Evolutionary conservation across 2,329 filamentous ascomycete genomes (phyloP), one percentile per base, ranked within the genome.

Genomic region (Didymella pinodella): DNA sequence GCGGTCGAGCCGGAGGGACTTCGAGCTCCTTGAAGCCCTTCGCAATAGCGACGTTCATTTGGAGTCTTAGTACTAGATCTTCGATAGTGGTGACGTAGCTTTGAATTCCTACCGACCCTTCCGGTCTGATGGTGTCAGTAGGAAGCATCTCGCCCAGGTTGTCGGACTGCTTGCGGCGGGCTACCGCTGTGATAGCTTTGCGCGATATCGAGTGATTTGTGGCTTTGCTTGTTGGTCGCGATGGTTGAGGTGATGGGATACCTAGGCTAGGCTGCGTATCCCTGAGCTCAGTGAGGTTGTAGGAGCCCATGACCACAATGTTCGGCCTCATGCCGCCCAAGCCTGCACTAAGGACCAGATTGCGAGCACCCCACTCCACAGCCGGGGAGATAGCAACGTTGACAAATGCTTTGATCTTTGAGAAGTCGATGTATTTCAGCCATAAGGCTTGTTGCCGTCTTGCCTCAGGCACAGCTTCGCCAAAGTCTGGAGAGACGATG

Each of bases 301-400:
- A 92, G 41, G 91, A 91, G 3, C 90, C 90, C 66, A 93, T 79
- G 2, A 96, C 85, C 14, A 91, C 92, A 63, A 96, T 93, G 64
- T 96, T 96, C 0, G 92, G 92, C 41, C 92, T 82, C 92, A 96
- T 96, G 14, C 92, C 92, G 4, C 92, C 92, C 2, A 96, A 80
- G 0, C 92, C 92, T 16, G 92, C 90, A 11, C 90, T 91, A 10
- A 96, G 78, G 8, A 95, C 90, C 45, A 96, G 82, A 68, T 96
- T 96, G 20, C 92, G 84, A 22, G 92, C 86, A 0, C 92, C 92
- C 92, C 92, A 96, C 68, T 90, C 92, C 29, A 93, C 86, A 2
- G 87, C 86, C 0, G 92, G 92, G 1, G 91, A 92, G 74, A 96
- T 91, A 14, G 90, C 88, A 50, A 96, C 86, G 66, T 96, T 93